Evolutionary conservation across 176 grass and related monocot species (phyloP).

Genomic region (Oryza glumipatula): DNA sequence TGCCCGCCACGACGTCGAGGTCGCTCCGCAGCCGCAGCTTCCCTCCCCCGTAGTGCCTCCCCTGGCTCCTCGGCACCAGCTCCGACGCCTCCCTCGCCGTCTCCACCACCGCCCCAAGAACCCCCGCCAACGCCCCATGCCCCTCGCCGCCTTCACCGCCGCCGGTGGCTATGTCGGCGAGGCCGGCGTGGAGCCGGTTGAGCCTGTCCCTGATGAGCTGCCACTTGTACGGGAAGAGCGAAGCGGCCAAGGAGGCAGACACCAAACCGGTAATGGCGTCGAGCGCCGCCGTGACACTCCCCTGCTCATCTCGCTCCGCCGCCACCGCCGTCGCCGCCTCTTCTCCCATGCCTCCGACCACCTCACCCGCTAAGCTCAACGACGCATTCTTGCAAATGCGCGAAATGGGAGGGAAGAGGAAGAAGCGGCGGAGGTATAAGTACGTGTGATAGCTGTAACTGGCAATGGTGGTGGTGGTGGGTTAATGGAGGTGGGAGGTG

Average conservation of each 20-base stretch:
- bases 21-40: conserved; percentile 90
- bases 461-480: conserved; percentile 17
- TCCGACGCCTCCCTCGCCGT: conserved; percentile 26
- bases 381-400: background rate
- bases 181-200: conserved; percentile 61
- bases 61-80: conserved; percentile 62
- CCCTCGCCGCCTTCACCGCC: background rate
- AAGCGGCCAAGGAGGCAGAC: conserved; percentile 53
- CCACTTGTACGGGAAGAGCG: conserved; percentile 86
- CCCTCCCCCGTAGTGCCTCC: conserved; percentile 63
- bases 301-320: conserved; percentile 45
- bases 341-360: conserved; percentile 43
- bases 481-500: conserved; percentile 40
- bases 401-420: background rate
- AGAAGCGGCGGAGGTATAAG: conserved; percentile 23
- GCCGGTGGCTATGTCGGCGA: conserved; percentile 46
- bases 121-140: conserved; percentile 31
- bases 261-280: conserved; percentile 43
- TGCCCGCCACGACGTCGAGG: conserved; percentile 59
- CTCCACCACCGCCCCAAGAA: conserved; percentile 47
- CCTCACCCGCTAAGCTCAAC: background rate
- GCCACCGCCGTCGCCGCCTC: background rate
- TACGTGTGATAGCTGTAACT: conserved; percentile 50
- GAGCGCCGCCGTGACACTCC: conserved; percentile 28
- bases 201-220: conserved; percentile 64